Base-by-base conservation (phyloP, 1,139 yeast genomes). In the Diutina rugosa region DNA sequence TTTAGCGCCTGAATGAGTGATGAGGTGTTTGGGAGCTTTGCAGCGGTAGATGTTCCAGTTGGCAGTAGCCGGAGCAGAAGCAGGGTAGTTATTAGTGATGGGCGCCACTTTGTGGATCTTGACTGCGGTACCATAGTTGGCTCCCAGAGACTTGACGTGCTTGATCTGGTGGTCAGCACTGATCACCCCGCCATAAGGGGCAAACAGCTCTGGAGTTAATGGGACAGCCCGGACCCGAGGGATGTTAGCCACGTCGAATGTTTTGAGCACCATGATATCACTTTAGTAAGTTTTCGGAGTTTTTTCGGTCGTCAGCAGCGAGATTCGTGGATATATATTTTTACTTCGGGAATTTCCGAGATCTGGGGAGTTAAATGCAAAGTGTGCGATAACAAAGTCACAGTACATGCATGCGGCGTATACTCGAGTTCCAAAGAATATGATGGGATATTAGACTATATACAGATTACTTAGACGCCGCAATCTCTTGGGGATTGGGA, bases 71-170 rank as follows among this genome's bases (percentile, higher is more conserved):
- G 65, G 56, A 49, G 65, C 66, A 1, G 78, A 75, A 59, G 84
- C 9, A 4, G 28, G 60, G 62, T 76, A 87, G 55, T 74, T 72
- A 67, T 86, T 85, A 10, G 71, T 70, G 2, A 87, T 73, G 1
- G 90, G 85, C 3, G 93, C 83, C 9, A 90, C 95, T 60, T 85
- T 78, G 62, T 80, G 82, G 55, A 89, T 70, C 64, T 90, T 91
- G 5, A 81, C 73, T 0, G 97, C 97, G 2, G 97, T 90, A n/a
- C 97, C 98, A 65, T 91, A 90, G 68, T 91, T 91, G 6, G 97
- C 97, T 28, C 77, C 73, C 14, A 81, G 70, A 18, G 66, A 63
- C 44, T 60, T 58, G 21, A 61, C 69, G 21, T 66, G 64, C 57
- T 67, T 62, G 56, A 76, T 64, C 62, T 76, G 80, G 58, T 74